Evolutionary conservation across 225 moss, liverwort and hornwort genomes (phyloP).

Genomic region (Antitrichia curtipendula): DNA sequence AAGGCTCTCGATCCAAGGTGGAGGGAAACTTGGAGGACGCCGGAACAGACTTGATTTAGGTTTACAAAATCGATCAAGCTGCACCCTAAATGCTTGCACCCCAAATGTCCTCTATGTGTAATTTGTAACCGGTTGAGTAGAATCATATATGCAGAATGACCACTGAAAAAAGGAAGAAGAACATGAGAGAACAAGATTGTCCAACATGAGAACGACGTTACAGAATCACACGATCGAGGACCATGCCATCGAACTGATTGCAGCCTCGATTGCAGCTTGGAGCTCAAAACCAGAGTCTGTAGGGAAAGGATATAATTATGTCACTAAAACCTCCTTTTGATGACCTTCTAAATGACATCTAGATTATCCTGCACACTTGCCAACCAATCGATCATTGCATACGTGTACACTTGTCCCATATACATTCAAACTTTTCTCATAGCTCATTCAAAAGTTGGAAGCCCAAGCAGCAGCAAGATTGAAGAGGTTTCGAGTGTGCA

Average conservation of each 20-base stretch:
- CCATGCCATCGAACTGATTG: neutral
- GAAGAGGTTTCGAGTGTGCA: neutral
- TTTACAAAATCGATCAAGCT: neutral
- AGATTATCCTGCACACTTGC: too few relatives aligned
- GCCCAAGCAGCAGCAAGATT: too few relatives aligned
- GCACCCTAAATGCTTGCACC: too few relatives aligned
- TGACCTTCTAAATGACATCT: too few relatives aligned
- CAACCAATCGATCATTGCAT: too few relatives aligned
- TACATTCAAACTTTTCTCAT: neutral
- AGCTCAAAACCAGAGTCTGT: neutral
- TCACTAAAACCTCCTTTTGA: too few relatives aligned
- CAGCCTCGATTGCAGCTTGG: neutral
- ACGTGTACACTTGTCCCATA: neutral
- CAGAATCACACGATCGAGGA: neutral
- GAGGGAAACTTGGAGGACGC: neutral
- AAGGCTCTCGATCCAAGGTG: neutral
- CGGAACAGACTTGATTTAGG: neutral
- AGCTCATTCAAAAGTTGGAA: neutral
- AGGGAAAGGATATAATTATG: too few relatives aligned
- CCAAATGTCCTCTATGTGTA: neutral
- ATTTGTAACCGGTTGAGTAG: neutral
- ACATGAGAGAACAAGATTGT: neutral
- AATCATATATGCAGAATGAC: neutral
- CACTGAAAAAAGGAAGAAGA: too few relatives aligned
- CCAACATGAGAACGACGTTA: neutral